Percentiles rank a stretch among this genome's conserved stretches.
These are phyloP conservation scores for Mycena capillaripes DNA, from an alignment of 768 basidiomycete species.

Conservation along the genomic window DNA sequence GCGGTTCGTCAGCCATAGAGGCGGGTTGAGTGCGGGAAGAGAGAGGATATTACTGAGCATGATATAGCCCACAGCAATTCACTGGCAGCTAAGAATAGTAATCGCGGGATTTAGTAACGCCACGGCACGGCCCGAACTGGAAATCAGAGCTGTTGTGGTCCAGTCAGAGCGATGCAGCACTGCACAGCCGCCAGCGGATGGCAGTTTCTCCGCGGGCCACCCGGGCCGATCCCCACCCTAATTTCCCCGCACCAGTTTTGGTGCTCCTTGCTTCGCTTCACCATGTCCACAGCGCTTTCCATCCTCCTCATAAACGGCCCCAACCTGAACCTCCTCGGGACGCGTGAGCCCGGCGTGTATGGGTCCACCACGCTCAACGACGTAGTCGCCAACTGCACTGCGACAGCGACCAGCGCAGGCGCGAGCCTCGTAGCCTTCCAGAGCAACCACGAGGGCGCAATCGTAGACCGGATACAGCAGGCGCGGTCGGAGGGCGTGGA, in stretches of 20 bases:
- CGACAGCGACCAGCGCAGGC: conserved; percentile 27
- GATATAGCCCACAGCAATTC: too few species aligned
- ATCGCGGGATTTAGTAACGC: too few species aligned
- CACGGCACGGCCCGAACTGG: too few species aligned
- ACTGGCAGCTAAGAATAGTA: too few species aligned
- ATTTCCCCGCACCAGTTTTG: too few species aligned
- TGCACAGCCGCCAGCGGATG: too few species aligned
- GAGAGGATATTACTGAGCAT: too few species aligned
- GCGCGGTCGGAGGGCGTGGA: conserved; percentile 37
- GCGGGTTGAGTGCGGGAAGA: too few species aligned
- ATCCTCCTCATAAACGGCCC: conserved; percentile 41
- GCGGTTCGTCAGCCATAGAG: conserved; percentile 1
- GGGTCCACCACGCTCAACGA: conserved; percentile 36
- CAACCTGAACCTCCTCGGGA: conserved; percentile 37
- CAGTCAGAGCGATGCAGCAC: too few species aligned
- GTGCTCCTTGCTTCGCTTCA: neutral
- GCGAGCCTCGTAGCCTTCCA: conserved; percentile 37
- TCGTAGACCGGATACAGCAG: conserved; percentile 41
- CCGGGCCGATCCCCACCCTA: too few species aligned
- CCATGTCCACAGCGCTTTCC: conserved; percentile 5
- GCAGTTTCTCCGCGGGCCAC: too few species aligned
- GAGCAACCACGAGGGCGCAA: conserved; percentile 42
- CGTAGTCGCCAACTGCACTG: conserved; percentile 27
- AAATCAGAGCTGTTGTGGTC: too few species aligned
- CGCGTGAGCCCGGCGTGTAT: conserved; percentile 38